Conservation (phyloP, 352 stramenopile species). For the Globisporangium middletonii region DNA sequence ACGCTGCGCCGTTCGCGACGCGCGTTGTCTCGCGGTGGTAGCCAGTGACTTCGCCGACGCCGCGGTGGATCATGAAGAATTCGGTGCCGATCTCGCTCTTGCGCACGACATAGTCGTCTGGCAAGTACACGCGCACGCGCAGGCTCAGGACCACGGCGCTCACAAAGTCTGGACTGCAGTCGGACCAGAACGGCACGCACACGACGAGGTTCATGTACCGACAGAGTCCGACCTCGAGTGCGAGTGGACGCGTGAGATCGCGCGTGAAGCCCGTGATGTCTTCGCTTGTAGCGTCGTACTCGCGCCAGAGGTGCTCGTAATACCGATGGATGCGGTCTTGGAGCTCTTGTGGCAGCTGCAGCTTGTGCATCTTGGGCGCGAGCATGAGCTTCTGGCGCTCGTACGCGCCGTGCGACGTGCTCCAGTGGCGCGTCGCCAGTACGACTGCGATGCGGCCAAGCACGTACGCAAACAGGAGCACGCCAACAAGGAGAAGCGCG, state of each 20-base stretch:
- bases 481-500: constrained; percentile 2
- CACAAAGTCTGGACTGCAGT: constrained; percentile 32
- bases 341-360: constrained; percentile 22
- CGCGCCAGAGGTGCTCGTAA: constrained; percentile 37
- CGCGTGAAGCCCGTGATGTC: constrained; percentile 25
- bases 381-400: constrained; percentile 16
- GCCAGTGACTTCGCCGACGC: constrained; percentile 21
- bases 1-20: constrained; percentile 10
- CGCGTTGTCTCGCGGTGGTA: constrained; percentile 2
- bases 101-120: constrained; percentile 44
- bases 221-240: constrained; percentile 33
- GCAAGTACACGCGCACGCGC: constrained; percentile 30
- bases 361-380: constrained; percentile 17
- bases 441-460: constrained; percentile 21
- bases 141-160: constrained; percentile 32
- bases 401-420: constrained; percentile 8
- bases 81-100: constrained; percentile 23
- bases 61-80: constrained; percentile 40
- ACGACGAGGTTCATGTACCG: constrained; percentile 31
- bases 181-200: constrained; percentile 29
- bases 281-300: constrained; percentile 38
- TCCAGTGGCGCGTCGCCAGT: constrained; percentile 7
- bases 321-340: constrained; percentile 35
- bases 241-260: constrained; percentile 35
- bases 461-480: constrained; percentile 8